A percentile compares a stretch with the other conserved stretches of the same genome.
phyloP scores from a whole-genome alignment of 2,329 filamentous ascomycete genomes.

The Dendryphion nanum region DNA sequence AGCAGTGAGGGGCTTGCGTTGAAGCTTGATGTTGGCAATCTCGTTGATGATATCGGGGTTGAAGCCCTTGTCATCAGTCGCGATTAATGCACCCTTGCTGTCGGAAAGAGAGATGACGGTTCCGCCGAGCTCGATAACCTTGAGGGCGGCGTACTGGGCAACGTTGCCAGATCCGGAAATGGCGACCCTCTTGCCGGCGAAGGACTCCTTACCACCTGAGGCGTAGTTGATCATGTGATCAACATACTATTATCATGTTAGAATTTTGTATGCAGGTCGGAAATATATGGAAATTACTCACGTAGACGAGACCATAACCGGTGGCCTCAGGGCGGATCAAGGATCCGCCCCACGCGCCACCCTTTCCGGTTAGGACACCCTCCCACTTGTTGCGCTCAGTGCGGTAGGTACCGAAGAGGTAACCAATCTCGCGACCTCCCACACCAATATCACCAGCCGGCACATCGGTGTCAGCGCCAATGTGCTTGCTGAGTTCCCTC shows the following conservation, averaged over 20 bases:
- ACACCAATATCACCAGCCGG: conserved; percentile 98
- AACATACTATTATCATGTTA: conserved; percentile 61
- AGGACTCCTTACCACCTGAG: conserved; percentile 72
- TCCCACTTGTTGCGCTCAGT: conserved; percentile 87
- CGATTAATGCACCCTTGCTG: conserved; percentile 80
- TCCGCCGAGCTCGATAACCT: conserved; percentile 92
- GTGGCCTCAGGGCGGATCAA: conserved; percentile 96
- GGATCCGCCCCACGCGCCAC: conserved; percentile 85
- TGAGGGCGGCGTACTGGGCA: conserved; percentile 94
- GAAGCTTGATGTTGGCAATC: conserved; percentile 84
- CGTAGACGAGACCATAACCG: conserved; percentile 92
- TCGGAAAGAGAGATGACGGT: conserved; percentile 92
- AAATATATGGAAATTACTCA: conserved; percentile 37
- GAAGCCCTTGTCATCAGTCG: conserved; percentile 69
- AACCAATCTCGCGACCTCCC: conserved; percentile 85
- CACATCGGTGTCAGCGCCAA: conserved; percentile 89
- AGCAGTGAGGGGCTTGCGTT: conserved; percentile 77
- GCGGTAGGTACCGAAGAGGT: conserved; percentile 92
- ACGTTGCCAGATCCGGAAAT: conserved; percentile 98
- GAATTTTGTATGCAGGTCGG: background rate
- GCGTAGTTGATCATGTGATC: conserved; percentile 93
- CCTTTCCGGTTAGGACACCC: conserved; percentile 95
- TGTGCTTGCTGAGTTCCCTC: conserved; percentile 93
- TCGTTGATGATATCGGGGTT: conserved; percentile 73
- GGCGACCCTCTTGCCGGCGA: conserved; percentile 88